These are phyloP conservation scores for Coniochaeta sp. DNA, from an alignment of 2,329 filamentous ascomycete species.

Conservation along the genomic window DNA sequence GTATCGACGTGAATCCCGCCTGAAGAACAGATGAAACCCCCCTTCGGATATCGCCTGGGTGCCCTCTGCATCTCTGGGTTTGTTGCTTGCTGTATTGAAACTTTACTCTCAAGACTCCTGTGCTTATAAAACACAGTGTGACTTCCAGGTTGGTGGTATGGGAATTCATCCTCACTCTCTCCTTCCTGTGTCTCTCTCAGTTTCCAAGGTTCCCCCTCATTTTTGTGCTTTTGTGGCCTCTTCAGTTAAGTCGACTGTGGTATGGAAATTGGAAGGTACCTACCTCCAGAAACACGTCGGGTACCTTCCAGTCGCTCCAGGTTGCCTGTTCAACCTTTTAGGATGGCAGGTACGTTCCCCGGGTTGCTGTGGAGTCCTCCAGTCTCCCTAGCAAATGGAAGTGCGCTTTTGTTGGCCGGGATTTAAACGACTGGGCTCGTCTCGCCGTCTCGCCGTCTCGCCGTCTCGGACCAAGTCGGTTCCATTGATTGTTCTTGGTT, in stretches of 20 bases:
- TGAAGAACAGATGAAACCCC: neutral
- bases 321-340: neutral
- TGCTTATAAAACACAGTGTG: neutral
- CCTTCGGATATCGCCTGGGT: neutral
- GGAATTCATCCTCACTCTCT: neutral
- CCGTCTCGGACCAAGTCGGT: neutral
- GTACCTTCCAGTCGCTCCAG: neutral
- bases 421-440: neutral
- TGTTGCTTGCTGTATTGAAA: too few relatives aligned
- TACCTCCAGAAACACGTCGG: too few relatives aligned
- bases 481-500: neutral
- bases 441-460: too few relatives aligned
- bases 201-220: too few relatives aligned
- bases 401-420: neutral
- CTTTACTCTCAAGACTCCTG: too few relatives aligned
- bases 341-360: neutral
- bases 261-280: too few relatives aligned
- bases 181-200: too few relatives aligned
- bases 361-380: neutral
- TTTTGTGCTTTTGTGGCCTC: too few relatives aligned
- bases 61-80: too few relatives aligned
- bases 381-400: too few relatives aligned
- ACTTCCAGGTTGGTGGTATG: too few relatives aligned
- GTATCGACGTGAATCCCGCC: neutral
- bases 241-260: too few relatives aligned